phyloP scores from a whole-genome alignment of 768 basidiomycete species.

The Suillus subaureus region DNA sequence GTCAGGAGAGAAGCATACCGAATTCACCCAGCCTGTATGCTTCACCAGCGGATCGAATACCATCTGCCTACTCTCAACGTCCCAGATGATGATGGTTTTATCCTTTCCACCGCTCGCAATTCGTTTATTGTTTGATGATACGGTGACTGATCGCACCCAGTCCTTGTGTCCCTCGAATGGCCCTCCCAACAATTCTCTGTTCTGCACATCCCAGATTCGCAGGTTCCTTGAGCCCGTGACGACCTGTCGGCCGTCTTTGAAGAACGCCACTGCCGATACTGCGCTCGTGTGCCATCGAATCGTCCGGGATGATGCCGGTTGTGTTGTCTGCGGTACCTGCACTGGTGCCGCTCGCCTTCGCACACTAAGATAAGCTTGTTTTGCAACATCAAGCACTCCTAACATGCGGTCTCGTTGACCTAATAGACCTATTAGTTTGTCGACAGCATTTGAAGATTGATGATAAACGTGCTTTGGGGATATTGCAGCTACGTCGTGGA shows the following conservation, averaged over 20 bases:
- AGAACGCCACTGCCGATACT: not conserved
- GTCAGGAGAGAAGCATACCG: not conserved
- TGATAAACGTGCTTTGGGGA: not conserved
- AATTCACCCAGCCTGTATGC: not conserved
- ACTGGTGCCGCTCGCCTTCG: not conserved
- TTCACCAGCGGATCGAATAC: not conserved
- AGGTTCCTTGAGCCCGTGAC: not conserved
- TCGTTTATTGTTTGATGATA: not conserved
- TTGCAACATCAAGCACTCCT: not conserved
- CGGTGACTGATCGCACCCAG: not conserved
- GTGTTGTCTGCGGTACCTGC: not conserved
- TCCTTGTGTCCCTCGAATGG: slow-evolving; percentile 1
- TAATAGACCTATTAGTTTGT: not conserved
- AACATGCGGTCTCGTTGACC: not conserved
- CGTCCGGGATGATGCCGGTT: not conserved
- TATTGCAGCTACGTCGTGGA: not conserved
- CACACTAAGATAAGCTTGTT: not conserved
- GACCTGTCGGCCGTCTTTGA: not conserved
- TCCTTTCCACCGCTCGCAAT: slow-evolving; percentile 1
- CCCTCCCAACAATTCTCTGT: not conserved
- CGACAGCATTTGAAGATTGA: not conserved
- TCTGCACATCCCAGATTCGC: not conserved
- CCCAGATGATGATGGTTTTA: not conserved
- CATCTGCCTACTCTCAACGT: not conserved
- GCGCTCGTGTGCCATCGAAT: not conserved